A percentile compares a stretch with the other conserved stretches of the same genome.
Evolutionary conservation across 2,329 filamentous ascomycete species (phyloP).

Genomic region (Aspergillus tamarii): DNA sequence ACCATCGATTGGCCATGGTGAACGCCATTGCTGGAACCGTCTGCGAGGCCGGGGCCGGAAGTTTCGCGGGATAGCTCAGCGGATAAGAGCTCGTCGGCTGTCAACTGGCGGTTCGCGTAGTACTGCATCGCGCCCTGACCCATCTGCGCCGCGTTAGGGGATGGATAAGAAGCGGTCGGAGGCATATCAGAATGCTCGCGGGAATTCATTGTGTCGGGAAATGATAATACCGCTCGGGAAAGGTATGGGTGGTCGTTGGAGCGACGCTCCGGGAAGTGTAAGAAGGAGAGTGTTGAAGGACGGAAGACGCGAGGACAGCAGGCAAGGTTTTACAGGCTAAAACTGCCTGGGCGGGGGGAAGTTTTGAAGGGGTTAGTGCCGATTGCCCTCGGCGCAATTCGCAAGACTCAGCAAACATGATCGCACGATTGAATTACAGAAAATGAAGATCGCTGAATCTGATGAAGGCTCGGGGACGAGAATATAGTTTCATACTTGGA

Average conservation of each 20-base stretch:
- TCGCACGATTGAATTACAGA: conserved; percentile 26
- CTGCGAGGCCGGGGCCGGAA: conserved; percentile 48
- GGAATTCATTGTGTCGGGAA: conserved; percentile 39
- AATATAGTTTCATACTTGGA: conserved; percentile 36
- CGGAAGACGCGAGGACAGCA: conserved; percentile 35
- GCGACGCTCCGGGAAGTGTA: conserved; percentile 37
- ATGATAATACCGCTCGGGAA: conserved; percentile 14
- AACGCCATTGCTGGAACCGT: conserved; percentile 42
- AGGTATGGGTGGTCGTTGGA: conserved; percentile 30
- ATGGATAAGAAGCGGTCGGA: conserved; percentile 48
- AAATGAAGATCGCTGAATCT: conserved; percentile 18
- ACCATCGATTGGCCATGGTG: conserved; percentile 47
- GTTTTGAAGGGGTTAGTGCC: conserved; percentile 42
- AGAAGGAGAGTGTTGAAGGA: conserved; percentile 28
- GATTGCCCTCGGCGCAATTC: conserved; percentile 33
- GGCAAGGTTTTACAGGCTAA: conserved; percentile 43
- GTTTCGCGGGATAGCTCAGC: conserved; percentile 53
- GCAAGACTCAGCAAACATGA: conserved; percentile 37
- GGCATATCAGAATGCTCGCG: conserved; percentile 48
- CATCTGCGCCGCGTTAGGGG: conserved; percentile 49
- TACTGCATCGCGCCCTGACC: conserved; percentile 48
- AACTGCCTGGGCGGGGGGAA: conserved; percentile 36
- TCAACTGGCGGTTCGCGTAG: conserved; percentile 48
- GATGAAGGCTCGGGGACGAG: conserved; percentile 19
- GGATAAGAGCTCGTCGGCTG: conserved; percentile 51